Base-by-base conservation (phyloP, 495 filamentous ascomycete genomes). In the Aspergillus nanangensis region DNA sequence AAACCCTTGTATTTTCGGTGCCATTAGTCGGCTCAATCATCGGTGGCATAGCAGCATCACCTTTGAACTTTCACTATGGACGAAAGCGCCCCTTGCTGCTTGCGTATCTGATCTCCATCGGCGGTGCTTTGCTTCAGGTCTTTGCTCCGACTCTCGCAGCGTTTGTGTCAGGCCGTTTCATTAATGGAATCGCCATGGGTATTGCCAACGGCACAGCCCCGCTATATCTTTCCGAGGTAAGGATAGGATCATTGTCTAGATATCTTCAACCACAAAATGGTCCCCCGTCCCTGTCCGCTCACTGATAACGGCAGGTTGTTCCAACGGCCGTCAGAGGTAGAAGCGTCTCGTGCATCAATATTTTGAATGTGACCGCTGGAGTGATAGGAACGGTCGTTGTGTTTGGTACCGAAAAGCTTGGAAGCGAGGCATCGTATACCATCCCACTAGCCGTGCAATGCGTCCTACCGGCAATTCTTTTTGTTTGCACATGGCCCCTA, bases 391-490 rank as follows among this genome's bases (percentile, higher is more conserved):
- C 66, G 0, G 49, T 61, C 9, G 58, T 67, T 25, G 66, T 70
- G 17, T 58, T 58, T 45, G 52, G 45, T 3, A 65, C 66, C 0
- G 33, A 66, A 35, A 61, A 50, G 13, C 27, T 61, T 22, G 44
- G 44, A 0, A 59, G 64, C 14, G 42, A 38, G 10, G 41, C 50
- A 17, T 55, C 61, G 9, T 70, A 59, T 23, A 52, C 55, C 45
- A 67, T 69, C 14, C 66, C 66, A 10, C 43, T 69, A 5, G 62
- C 60, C 5, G 48, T 69, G 1, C 66, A 69, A 41, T 64, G 58
- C 34, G 64, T 43, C 5, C 38, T 67, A 14, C 66, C 64, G 0
- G 52, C 60, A 0, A 41, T 67, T 2, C 45, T 69, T 3, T 35
- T 66, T 19, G 5, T 52, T 3, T 34, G 62, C 19, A 69, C 66